These are phyloP conservation scores for Deakozyma indianensis DNA, from an alignment of 805 yeast species.

Conservation along the genomic window DNA sequence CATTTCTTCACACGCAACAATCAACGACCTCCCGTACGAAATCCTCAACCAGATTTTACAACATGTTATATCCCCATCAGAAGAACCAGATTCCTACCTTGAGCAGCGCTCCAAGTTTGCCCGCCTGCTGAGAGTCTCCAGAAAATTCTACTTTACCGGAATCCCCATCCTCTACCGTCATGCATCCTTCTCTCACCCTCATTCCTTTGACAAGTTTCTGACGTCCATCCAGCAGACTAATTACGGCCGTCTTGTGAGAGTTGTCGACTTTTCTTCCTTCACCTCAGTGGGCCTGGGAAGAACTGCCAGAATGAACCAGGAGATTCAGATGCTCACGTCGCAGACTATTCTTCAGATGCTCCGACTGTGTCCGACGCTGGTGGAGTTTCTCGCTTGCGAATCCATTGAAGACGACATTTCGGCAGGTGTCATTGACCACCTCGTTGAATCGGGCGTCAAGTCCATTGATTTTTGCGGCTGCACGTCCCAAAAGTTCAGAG, in stretches of 20 bases:
- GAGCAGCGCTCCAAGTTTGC: constrained; percentile 1
- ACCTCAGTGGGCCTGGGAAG: constrained; percentile 84
- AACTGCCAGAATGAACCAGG: constrained; percentile 78
- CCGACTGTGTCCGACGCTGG: constrained; percentile 42
- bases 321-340: constrained; percentile 79
- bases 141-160: constrained; percentile 20
- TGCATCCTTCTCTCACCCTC: constrained; percentile 57
- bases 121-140: constrained; percentile 14
- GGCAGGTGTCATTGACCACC: constrained; percentile 34
- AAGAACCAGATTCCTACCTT: background rate
- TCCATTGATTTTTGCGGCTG: constrained; percentile 85
- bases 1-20: background rate
- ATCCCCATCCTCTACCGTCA: constrained; percentile 23
- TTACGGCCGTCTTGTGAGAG: constrained; percentile 38
- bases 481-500: constrained; percentile 45
- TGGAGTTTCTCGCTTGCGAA: constrained; percentile 74
- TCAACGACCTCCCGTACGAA: background rate
- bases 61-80: background rate
- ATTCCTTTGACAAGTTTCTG: constrained; percentile 59
- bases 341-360: constrained; percentile 54
- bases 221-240: constrained; percentile 38
- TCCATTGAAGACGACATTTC: constrained; percentile 75
- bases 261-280: constrained; percentile 76
- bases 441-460: constrained; percentile 44
- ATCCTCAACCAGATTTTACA: background rate